Percentiles rank a stretch among this genome's conserved stretches.
Evolutionary conservation across 768 basidiomycete genomes (phyloP).

Genomic region (Tulasnella sp.): DNA sequence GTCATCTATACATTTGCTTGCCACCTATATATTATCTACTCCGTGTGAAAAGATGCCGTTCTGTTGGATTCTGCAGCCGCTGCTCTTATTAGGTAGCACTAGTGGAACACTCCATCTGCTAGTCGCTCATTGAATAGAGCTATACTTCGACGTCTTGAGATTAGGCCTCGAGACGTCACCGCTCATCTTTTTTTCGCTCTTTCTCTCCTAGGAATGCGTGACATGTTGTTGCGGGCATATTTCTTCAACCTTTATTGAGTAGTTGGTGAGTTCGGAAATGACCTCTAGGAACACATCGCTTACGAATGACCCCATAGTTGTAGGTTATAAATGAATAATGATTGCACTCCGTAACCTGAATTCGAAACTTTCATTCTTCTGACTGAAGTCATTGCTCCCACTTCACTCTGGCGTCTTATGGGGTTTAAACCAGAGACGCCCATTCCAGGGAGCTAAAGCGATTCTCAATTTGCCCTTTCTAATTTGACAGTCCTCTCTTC

Average conservation of each 20-base stretch:
- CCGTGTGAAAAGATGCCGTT: too few species aligned
- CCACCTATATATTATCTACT: neutral
- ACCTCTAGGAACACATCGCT: neutral
- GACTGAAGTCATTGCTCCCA: neutral
- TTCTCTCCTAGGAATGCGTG: constrained; percentile 1
- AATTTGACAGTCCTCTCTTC: neutral
- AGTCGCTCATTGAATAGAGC: neutral
- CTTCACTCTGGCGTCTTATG: constrained; percentile 17
- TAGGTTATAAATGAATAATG: neutral
- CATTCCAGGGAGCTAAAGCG: constrained; percentile 9
- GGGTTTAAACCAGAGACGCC: neutral
- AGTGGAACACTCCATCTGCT: neutral
- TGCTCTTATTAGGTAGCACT: neutral
- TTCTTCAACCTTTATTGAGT: neutral
- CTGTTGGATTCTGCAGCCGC: neutral
- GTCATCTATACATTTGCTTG: neutral
- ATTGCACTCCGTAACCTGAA: neutral
- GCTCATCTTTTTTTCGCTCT: constrained; percentile 9
- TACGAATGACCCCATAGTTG: neutral
- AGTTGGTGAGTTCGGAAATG: neutral
- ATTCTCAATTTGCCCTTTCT: neutral
- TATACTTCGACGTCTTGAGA: neutral
- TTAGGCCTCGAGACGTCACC: neutral
- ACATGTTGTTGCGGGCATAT: neutral
- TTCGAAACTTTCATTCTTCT: neutral